Conservation (phyloP, 352 stramenopile species). For the Elongisporangium anandrum region DNA sequence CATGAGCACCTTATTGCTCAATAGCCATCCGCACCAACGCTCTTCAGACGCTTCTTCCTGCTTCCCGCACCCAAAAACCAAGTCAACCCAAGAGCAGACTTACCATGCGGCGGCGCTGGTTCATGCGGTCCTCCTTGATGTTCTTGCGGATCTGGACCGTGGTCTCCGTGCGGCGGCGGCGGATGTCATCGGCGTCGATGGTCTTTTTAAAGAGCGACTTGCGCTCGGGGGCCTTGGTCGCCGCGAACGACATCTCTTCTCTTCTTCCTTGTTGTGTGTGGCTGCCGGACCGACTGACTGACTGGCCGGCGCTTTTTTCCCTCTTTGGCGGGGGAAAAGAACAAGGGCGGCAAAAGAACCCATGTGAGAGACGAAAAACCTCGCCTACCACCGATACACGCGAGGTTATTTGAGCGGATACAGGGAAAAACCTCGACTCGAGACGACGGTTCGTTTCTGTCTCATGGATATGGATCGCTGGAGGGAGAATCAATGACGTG, state of each 20-base stretch:
- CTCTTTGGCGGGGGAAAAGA: slow-evolving; percentile 20
- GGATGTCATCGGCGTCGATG: slow-evolving; percentile 74
- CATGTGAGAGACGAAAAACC: slow-evolving; percentile 21
- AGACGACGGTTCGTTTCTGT: neutral
- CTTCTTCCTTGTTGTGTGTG: slow-evolving; percentile 7
- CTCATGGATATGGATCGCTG: neutral
- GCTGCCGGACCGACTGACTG: slow-evolving; percentile 2
- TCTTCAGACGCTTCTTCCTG: neutral
- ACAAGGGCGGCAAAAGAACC: slow-evolving; percentile 9
- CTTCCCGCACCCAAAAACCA: neutral
- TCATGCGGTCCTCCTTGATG: slow-evolving; percentile 79
- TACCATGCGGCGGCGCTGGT: slow-evolving; percentile 75
- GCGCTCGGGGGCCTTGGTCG: slow-evolving; percentile 63
- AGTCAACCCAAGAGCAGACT: neutral
- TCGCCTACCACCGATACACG: neutral
- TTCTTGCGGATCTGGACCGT: slow-evolving; percentile 85
- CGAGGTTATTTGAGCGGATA: neutral
- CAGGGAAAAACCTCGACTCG: neutral
- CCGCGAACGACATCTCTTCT: slow-evolving; percentile 58
- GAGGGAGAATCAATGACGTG: neutral
- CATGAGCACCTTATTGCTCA: slow-evolving; percentile 6
- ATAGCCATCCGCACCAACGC: slow-evolving; percentile 4
- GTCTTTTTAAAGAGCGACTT: slow-evolving; percentile 80
- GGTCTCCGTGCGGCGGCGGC: slow-evolving; percentile 68
- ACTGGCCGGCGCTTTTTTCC: slow-evolving; percentile 16